A percentile compares a stretch with the other conserved stretches of the same genome.
Evolutionary conservation across 2,329 filamentous ascomycete species (phyloP).

Genomic region (Beauveria bassiana): DNA sequence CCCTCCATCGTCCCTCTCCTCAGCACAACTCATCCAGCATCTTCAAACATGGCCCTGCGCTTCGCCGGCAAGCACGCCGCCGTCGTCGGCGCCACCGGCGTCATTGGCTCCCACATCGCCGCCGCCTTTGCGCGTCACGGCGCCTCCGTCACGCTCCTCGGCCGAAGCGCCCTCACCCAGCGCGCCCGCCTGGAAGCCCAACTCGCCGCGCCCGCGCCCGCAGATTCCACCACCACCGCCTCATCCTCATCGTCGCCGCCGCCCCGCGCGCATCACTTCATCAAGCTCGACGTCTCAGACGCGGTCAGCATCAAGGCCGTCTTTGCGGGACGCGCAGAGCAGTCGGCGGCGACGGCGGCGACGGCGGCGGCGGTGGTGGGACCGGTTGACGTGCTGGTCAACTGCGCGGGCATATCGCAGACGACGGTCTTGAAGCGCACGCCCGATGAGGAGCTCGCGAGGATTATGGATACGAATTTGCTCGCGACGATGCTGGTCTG

Average conservation of each 20-base stretch:
- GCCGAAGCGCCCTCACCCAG: constrained; percentile 44
- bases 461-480: constrained; percentile 64
- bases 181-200: constrained; percentile 30
- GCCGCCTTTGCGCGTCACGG: constrained; percentile 56
- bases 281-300: constrained; percentile 26
- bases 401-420: constrained; percentile 70
- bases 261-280: constrained; percentile 25
- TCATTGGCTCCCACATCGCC: constrained; percentile 63
- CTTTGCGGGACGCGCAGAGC: constrained; percentile 16
- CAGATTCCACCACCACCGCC: not conserved
- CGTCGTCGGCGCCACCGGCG: constrained; percentile 63
- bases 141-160: constrained; percentile 52
- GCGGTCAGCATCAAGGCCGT: constrained; percentile 22
- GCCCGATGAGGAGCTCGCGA: constrained; percentile 39
- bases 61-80: constrained; percentile 45
- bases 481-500: constrained; percentile 56
- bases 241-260: not conserved
- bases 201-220: constrained; percentile 19
- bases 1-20: not conserved
- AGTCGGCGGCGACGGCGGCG: not conserved
- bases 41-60: constrained; percentile 21
- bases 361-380: constrained; percentile 19
- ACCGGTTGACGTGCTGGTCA: constrained; percentile 57
- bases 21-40: constrained; percentile 49
- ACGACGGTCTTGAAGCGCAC: constrained; percentile 54